phyloP scores from a whole-genome alignment of 805 yeast species.

The Candida michaelii region DNA sequence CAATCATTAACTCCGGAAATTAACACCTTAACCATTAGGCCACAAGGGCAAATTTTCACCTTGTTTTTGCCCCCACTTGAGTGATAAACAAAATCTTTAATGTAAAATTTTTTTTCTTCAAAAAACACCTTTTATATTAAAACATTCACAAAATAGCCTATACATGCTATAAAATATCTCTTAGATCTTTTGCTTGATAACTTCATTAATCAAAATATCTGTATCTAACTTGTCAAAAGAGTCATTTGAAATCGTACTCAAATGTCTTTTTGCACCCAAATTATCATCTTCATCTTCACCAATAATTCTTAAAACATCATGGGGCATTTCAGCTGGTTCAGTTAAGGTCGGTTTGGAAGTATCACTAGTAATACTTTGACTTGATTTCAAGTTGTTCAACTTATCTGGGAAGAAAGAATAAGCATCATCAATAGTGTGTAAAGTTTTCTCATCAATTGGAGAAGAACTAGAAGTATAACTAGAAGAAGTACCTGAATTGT shows the following conservation, averaged over 20 bases:
- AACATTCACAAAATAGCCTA: too few species aligned
- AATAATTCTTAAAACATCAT: slow-evolving; percentile 14
- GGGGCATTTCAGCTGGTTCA: slow-evolving; percentile 6
- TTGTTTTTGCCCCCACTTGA: neutral
- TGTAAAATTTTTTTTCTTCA: too few species aligned
- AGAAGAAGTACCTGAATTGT: slow-evolving; percentile 1
- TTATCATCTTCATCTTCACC: slow-evolving; percentile 6
- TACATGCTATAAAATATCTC: too few species aligned
- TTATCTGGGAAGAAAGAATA: slow-evolving; percentile 17
- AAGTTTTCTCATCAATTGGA: slow-evolving; percentile 14
- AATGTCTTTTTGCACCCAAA: slow-evolving; percentile 1
- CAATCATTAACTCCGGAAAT: slow-evolving; percentile 72
- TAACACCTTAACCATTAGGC: slow-evolving; percentile 76
- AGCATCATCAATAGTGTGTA: slow-evolving; percentile 5
- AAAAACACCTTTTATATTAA: too few species aligned
- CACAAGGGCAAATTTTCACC: slow-evolving; percentile 50
- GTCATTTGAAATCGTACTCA: slow-evolving; percentile 1
- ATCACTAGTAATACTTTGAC: neutral
- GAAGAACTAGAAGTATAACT: slow-evolving; percentile 2
- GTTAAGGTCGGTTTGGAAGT: slow-evolving; percentile 4
- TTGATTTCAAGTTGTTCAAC: slow-evolving; percentile 10
- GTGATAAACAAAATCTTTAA: neutral
- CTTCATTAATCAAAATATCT: slow-evolving; percentile 1
- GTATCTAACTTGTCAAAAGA: slow-evolving; percentile 2
- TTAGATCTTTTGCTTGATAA: slow-evolving; percentile 6